Base-by-base conservation (phyloP, 257 asterid species). In the Anisodus tanguticus region DNA sequence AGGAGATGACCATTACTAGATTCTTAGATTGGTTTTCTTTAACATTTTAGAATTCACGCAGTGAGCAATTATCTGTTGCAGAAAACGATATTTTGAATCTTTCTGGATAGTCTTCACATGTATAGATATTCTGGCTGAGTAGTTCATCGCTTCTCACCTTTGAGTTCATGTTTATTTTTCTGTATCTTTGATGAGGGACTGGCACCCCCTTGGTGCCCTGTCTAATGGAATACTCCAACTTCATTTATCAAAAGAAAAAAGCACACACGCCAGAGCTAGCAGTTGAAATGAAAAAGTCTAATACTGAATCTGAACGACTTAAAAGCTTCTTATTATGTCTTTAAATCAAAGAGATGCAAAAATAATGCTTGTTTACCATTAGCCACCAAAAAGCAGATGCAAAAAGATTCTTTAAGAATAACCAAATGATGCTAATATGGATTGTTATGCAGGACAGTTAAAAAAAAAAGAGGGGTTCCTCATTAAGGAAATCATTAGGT, bases 401-500 rank as follows among this genome's bases (percentile, higher is more conserved):
- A 3, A 31, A 54, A 31, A 77, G 49, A 53, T 51, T 47, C 22
- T 53, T 76, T 53, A 53, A 77, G 49, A 13, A 77, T 77, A 77
- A 26, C 13, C 64, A 77, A 76, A 77, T 26, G 64, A 77, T 53
- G 64, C 15, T 51, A 22, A 53, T 53, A 77, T 77, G 45, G 47
- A 77, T 15, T 51, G 57, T 74, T 74, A 59, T 74, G 81, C 59
- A 13, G 22, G 49, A 77, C 15, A 77, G 49, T 0, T 2, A 26
- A 51, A 11, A 77, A 13, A 51, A 54, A 41, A 41, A 13, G 64
- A 77, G 45, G 11, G 19, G 26, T 77, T 77, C 26, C 22, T 77
- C 22, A 53, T 26, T 77, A 53, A 77, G 49, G 64, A 26, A 53
- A 54, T 77, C 13, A 51, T 37, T 71, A 80, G 55, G 59, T 81